Conservation (phyloP, 1,284 basidiomycete genomes). For the Marasmius sp. region DNA sequence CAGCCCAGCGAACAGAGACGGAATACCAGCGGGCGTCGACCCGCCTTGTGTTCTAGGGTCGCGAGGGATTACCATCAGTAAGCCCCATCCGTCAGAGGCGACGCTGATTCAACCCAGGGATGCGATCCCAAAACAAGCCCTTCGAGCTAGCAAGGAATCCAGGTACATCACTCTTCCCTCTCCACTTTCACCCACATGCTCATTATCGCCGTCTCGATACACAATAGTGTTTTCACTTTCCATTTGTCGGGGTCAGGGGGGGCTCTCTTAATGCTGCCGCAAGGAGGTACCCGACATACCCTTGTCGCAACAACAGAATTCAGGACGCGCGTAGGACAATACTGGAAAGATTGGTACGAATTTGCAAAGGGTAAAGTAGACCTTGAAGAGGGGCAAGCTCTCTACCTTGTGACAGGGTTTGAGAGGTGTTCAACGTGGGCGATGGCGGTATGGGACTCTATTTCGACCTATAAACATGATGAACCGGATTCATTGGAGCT, state of each 20-base stretch:
- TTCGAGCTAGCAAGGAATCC: background rate
- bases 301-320: background rate
- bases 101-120: background rate
- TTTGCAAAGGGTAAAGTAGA: background rate
- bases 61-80: background rate
- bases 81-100: background rate
- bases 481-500: background rate
- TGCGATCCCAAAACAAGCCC: background rate
- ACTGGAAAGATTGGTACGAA: background rate
- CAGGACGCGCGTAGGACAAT: background rate
- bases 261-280: background rate
- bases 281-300: background rate
- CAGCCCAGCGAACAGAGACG: background rate
- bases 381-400: background rate
- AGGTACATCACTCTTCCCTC: background rate
- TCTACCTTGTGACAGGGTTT: background rate
- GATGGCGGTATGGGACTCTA: background rate
- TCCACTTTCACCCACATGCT: background rate
- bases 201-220: background rate
- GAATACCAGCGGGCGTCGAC: background rate
- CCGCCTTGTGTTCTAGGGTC: background rate
- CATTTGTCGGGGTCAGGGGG: background rate
- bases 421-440: background rate
- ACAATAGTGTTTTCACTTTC: background rate
- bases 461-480: background rate